Percentiles rank a stretch among this genome's conserved stretches.
Evolutionary conservation across 768 basidiomycete species (phyloP).

Genomic region (Naematelia encephala): DNA sequence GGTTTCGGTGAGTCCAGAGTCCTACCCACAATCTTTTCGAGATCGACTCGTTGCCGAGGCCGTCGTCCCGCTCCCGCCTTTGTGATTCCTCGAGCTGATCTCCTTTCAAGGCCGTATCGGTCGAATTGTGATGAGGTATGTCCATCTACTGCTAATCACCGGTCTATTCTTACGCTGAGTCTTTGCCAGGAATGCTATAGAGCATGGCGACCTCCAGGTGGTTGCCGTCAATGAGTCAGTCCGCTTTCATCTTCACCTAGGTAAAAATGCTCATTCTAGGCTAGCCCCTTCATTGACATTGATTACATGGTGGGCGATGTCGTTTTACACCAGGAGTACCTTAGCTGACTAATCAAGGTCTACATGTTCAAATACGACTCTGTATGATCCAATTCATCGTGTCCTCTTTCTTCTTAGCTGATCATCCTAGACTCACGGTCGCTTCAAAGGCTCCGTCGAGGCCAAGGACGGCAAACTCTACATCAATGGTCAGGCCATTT

Average conservation of each 20-base stretch:
- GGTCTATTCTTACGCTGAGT: background rate
- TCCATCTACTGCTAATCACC: background rate
- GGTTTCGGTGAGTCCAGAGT: slow-evolving; percentile 61
- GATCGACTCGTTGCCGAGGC: slow-evolving; percentile 4
- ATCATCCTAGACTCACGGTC: slow-evolving; percentile 48
- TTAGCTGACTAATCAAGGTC: slow-evolving; percentile 23
- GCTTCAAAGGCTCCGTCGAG: slow-evolving; percentile 76
- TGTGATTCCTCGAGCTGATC: background rate
- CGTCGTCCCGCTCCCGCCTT: background rate
- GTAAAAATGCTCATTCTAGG: slow-evolving; percentile 12
- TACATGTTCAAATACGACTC: slow-evolving; percentile 51
- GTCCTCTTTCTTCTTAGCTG: background rate
- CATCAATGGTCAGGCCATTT: slow-evolving; percentile 74
- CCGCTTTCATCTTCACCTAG: no score
- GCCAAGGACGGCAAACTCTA: slow-evolving; percentile 82
- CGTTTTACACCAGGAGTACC: background rate
- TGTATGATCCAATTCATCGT: slow-evolving; percentile 10
- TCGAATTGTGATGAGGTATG: slow-evolving; percentile 74
- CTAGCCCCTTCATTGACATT: slow-evolving; percentile 93
- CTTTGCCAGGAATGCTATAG: slow-evolving; percentile 73
- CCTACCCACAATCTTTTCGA: background rate
- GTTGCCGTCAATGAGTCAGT: slow-evolving; percentile 91
- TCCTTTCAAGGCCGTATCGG: slow-evolving; percentile 85
- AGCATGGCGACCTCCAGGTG: slow-evolving; percentile 70
- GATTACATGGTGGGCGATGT: slow-evolving; percentile 76